Evolutionary conservation across 495 filamentous ascomycete genomes (phyloP).

Genomic region (Aspergillus ostianus): DNA sequence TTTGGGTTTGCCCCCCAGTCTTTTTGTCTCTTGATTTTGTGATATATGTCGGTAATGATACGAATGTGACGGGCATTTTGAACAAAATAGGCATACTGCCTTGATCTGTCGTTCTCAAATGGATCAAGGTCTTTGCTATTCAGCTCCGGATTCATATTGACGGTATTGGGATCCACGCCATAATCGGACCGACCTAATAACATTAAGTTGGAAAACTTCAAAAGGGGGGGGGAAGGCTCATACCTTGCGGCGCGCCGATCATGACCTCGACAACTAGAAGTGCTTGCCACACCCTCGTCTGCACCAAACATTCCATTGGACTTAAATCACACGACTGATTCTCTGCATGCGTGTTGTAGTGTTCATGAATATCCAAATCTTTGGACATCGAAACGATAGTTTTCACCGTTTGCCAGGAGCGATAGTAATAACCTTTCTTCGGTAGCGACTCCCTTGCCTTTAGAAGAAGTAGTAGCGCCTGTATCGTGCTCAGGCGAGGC

Average conservation of each 20-base stretch:
- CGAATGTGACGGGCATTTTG: conserved; percentile 76
- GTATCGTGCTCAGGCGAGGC: conserved; percentile 88
- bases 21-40: conserved; percentile 75
- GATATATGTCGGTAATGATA: conserved; percentile 70
- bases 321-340: conserved; percentile 67
- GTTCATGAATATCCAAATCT: conserved; percentile 88
- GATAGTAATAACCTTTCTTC: conserved; percentile 93
- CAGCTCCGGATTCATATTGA: conserved; percentile 70
- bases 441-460: conserved; percentile 91
- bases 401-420: conserved; percentile 97
- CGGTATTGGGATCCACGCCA: conserved; percentile 68
- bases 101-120: conserved; percentile 71
- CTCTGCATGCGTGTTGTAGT: conserved; percentile 71
- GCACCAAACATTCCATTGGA: conserved; percentile 73
- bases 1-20: conserved; percentile 89
- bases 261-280: conserved; percentile 86
- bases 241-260: conserved; percentile 94
- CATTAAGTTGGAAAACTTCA: conserved; percentile 22
- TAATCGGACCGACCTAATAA: conserved; percentile 75
- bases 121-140: conserved; percentile 67
- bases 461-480: conserved; percentile 81
- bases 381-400: conserved; percentile 90
- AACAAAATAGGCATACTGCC: conserved; percentile 80
- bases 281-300: conserved; percentile 88
- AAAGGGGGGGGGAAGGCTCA: conserved; percentile 12